Evolutionary conservation across 1,284 basidiomycete species (phyloP).

Genomic region (Erythrobasidium hasegawianum): DNA sequence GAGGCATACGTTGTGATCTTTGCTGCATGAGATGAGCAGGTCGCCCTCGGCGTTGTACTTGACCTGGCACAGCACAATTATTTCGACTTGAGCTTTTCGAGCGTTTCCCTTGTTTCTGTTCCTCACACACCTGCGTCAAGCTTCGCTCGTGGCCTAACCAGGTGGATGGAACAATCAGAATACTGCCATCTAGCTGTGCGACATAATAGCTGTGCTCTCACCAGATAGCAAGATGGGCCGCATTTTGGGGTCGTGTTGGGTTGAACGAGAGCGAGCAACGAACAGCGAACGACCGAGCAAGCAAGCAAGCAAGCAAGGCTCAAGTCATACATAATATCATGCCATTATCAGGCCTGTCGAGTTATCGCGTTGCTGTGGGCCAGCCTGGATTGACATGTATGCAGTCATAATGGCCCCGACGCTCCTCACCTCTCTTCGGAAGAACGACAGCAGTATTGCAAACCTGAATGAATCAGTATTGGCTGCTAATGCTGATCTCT

Average conservation of each 20-base stretch:
- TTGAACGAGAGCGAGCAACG: background rate
- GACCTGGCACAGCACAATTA: conserved; percentile 42
- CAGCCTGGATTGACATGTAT: too few species aligned
- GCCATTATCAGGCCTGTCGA: too few species aligned
- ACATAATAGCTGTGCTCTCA: conserved; percentile 1
- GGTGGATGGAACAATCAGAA: background rate
- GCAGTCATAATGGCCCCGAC: too few species aligned
- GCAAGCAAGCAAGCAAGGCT: background rate
- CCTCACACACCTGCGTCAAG: conserved; percentile 93
- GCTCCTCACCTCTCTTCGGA: too few species aligned
- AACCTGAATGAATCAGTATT: too few species aligned
- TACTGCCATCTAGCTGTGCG: conserved; percentile 3
- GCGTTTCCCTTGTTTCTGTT: background rate
- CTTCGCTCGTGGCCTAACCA: conserved; percentile 84
- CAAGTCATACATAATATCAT: too few species aligned
- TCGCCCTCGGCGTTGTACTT: conserved; percentile 88
- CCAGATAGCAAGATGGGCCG: conserved; percentile 26
- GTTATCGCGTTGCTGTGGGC: too few species aligned
- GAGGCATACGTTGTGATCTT: conserved; percentile 91
- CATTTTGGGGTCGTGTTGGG: conserved; percentile 9
- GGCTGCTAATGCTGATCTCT: too few species aligned
- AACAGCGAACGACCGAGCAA: background rate
- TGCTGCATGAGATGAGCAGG: conserved; percentile 90
- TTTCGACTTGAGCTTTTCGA: too few species aligned
- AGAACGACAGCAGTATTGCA: too few species aligned